These are phyloP conservation scores for Verticillium nubilum DNA, from an alignment of 2,329 filamentous ascomycete species.

Conservation along the genomic window DNA sequence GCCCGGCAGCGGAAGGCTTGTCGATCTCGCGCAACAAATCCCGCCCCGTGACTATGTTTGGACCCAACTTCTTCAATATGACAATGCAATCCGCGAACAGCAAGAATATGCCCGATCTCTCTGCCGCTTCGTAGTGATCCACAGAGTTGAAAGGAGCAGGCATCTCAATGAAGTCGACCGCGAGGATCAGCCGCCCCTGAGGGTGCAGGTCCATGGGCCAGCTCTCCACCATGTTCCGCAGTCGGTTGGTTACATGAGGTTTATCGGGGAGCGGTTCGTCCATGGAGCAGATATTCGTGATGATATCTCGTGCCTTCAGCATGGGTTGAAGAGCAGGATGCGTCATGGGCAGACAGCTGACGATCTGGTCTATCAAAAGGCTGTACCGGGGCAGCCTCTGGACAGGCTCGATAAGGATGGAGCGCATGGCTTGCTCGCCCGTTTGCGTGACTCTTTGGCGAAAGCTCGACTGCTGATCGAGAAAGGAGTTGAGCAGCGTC, in stretches of 20 bases:
- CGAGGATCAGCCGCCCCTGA: slow-evolving; percentile 72
- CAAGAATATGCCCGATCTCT: slow-evolving; percentile 65
- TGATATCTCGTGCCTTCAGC: slow-evolving; percentile 84
- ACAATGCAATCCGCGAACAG: slow-evolving; percentile 81
- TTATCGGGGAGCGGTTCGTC: slow-evolving; percentile 68
- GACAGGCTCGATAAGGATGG: slow-evolving; percentile 91
- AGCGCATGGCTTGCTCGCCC: slow-evolving; percentile 86
- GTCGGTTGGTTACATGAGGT: slow-evolving; percentile 64
- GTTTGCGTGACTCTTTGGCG: slow-evolving; percentile 73
- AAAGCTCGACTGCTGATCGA: slow-evolving; percentile 78
- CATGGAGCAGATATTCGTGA: slow-evolving; percentile 94
- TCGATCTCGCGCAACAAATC: slow-evolving; percentile 81
- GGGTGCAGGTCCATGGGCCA: slow-evolving; percentile 72
- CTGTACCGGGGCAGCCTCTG: slow-evolving; percentile 93
- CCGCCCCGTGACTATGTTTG: slow-evolving; percentile 62
- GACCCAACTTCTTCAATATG: slow-evolving; percentile 64
- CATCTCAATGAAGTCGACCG: slow-evolving; percentile 74
- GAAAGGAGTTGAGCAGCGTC: slow-evolving; percentile 70
- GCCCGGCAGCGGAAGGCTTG: slow-evolving; percentile 62
- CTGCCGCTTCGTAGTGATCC: slow-evolving; percentile 31
- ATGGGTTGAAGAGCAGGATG: slow-evolving; percentile 80
- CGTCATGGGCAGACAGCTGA: slow-evolving; percentile 75
- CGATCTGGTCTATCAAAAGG: slow-evolving; percentile 92
- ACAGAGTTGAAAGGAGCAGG: slow-evolving; percentile 60
- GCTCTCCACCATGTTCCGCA: slow-evolving; percentile 70